These are phyloP conservation scores for Macadamia integrifolia DNA, from an alignment of 164 flowering plant genomes.

Conservation along the genomic window DNA sequence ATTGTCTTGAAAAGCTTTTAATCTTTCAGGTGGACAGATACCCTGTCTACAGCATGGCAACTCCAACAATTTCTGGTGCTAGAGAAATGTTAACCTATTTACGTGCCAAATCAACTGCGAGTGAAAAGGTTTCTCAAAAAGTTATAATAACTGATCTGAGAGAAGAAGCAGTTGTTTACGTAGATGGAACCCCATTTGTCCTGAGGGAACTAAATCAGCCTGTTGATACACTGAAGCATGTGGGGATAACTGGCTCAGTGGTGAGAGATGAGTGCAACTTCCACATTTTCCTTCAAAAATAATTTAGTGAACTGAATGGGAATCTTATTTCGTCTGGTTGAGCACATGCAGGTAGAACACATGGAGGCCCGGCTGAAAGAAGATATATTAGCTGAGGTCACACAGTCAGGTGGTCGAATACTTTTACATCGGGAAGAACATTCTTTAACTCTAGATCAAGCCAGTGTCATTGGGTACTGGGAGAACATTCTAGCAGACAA, in stretches of 20 bases:
- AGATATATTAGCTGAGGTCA: slow-evolving; percentile 76
- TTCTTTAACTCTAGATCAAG: slow-evolving; percentile 56
- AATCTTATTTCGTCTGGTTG: slow-evolving; percentile 8
- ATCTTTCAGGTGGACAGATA: slow-evolving; percentile 69
- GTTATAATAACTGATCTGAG: slow-evolving; percentile 77
- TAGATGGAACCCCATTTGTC: slow-evolving; percentile 87
- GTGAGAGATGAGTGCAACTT: slow-evolving; percentile 31
- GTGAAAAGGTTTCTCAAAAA: slow-evolving; percentile 33
- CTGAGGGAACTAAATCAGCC: slow-evolving; percentile 90
- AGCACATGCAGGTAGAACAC: slow-evolving; percentile 68
- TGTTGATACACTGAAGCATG: slow-evolving; percentile 92
- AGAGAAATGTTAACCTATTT: slow-evolving; percentile 76
- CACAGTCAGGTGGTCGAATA: slow-evolving; percentile 72
- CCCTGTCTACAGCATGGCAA: slow-evolving; percentile 95
- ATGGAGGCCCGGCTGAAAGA: slow-evolving; percentile 90
- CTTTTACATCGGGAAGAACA: slow-evolving; percentile 95
- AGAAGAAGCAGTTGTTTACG: slow-evolving; percentile 96
- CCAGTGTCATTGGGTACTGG: slow-evolving; percentile 87
- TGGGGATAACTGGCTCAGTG: slow-evolving; percentile 86
- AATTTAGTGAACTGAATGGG: not conserved
- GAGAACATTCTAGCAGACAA: slow-evolving; percentile 77
- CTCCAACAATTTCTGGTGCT: slow-evolving; percentile 87
- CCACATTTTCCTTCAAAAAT: not conserved
- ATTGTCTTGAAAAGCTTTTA: not conserved
- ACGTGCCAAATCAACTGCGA: slow-evolving; percentile 44